These are phyloP conservation scores for Alternaria arborescens DNA, from an alignment of 2,329 filamentous ascomycete species.

Conservation along the genomic window DNA sequence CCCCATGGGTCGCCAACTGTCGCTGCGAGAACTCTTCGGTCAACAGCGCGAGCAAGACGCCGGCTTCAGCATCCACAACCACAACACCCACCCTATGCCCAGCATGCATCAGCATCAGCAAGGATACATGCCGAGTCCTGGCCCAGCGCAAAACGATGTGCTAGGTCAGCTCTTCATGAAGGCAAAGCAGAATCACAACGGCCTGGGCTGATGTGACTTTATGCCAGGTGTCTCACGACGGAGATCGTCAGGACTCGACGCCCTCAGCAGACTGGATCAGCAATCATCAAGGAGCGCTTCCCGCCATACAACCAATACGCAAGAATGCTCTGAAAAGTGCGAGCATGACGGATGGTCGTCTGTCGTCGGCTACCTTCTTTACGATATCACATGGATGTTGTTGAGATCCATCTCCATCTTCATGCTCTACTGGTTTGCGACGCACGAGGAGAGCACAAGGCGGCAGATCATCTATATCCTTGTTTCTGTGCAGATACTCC, in stretches of 20 bases:
- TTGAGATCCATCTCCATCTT: conserved; percentile 11
- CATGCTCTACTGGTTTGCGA: conserved; percentile 7
- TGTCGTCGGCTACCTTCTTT: conserved; percentile 6
- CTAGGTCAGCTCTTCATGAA: conserved; percentile 48
- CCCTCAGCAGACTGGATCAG: not conserved
- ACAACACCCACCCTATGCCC: conserved; percentile 41
- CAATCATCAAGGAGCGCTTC: not conserved
- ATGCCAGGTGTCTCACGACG: not conserved
- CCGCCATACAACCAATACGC: not conserved
- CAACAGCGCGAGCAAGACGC: conserved; percentile 63
- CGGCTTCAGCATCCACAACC: conserved; percentile 59
- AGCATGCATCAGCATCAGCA: conserved; percentile 50
- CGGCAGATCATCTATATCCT: conserved; percentile 4
- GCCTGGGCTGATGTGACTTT: conserved; percentile 32
- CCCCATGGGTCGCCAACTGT: conserved; percentile 63
- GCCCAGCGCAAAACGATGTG: conserved; percentile 36
- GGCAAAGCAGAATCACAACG: conserved; percentile 48
- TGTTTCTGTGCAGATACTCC: conserved; percentile 6
- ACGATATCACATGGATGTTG: conserved; percentile 7
- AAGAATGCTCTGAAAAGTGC: not conserved
- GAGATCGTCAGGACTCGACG: not conserved
- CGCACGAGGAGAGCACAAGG: conserved; percentile 1
- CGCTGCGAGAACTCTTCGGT: conserved; percentile 63
- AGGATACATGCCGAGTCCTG: conserved; percentile 24
- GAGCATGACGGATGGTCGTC: not conserved